Base-by-base conservation (phyloP, 2,329 filamentous ascomycete species). In the Parastagonospora avenae region DNA sequence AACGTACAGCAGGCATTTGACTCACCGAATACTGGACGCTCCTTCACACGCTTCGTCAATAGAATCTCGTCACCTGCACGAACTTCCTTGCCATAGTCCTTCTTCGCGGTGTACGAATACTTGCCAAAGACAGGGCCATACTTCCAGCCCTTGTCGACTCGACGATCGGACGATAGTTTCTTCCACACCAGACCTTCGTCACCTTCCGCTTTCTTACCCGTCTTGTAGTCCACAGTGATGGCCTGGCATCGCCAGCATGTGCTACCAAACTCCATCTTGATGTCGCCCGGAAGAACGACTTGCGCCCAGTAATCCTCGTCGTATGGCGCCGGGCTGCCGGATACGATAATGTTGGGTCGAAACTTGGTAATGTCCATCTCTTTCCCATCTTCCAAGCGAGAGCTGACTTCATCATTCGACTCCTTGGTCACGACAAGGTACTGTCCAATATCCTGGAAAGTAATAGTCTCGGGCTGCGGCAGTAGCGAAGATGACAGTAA, bases 271-370 rank as follows among this genome's bases (percentile, higher is more conserved):
- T 54, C 43, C 50, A 54, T 54, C 32, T 51, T 52, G 19, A 44
- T 83, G 6, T 52, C 46, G 3, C 53, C 54, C 1, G 64, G 62
- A 33, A 88, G 68, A 12, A 71, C 70, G 30, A 91, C 71, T 63
- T 86, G 84, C 2, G 76, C 82, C 89, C 88, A 92, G 64, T 82
- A 90, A 67, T 92, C 89, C 69, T 92, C 88, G 10, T 87, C 86
- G 67, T 83, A 92, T 1, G 83, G 72, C 19, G 58, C 74, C 8
- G 73, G 70, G 4, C 82, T 79, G 2, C 85, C 85, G 32, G 82
- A 81, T 1, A 91, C 73, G 1, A 92, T 85, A 40, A 92, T 82
- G 67, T 91, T 92, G 0, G 88, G 87, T 31, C 89, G 83, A 70
- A 91, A 89, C 62, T 88, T 88, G 33, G 80, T 81, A 67, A 89